A percentile compares a stretch with the other conserved stretches of the same genome.
These are phyloP conservation scores for Metschnikowia gelsemii DNA, from an alignment of 805 yeast species.

Conservation along the genomic window DNA sequence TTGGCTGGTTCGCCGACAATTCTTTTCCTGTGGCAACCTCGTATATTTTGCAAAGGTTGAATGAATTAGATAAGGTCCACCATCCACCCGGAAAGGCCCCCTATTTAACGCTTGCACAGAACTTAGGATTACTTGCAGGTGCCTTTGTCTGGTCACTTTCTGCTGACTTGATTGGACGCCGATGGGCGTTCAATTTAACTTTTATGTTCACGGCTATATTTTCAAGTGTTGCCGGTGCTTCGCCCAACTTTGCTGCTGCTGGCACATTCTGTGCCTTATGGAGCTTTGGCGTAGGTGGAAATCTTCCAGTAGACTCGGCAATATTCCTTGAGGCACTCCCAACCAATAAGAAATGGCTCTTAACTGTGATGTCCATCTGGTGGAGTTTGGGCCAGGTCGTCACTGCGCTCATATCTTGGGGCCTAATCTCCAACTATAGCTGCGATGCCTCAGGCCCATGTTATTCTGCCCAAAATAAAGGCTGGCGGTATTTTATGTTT, in stretches of 20 bases:
- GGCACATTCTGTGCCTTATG: slow-evolving; percentile 26
- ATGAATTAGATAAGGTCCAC: slow-evolving; percentile 38
- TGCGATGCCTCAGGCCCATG: slow-evolving; percentile 29
- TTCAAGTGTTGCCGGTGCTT: slow-evolving; percentile 24
- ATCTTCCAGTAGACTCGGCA: slow-evolving; percentile 28
- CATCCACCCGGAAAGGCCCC: slow-evolving; percentile 34
- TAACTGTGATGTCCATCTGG: slow-evolving; percentile 33
- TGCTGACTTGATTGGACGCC: slow-evolving; percentile 27
- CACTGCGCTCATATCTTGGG: slow-evolving; percentile 20
- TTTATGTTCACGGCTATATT: slow-evolving; percentile 27
- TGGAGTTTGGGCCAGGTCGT: slow-evolving; percentile 26
- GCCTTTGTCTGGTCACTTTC: slow-evolving; percentile 27
- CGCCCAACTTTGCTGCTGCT: slow-evolving; percentile 25
- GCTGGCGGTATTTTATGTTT: slow-evolving; percentile 59
- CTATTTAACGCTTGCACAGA: slow-evolving; percentile 40
- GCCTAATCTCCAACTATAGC: slow-evolving; percentile 17
- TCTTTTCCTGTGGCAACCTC: slow-evolving; percentile 41
- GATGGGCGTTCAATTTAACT: slow-evolving; percentile 29
- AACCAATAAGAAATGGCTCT: slow-evolving; percentile 25
- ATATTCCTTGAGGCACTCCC: slow-evolving; percentile 29
- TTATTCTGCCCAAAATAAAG: slow-evolving; percentile 47
- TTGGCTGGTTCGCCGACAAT: slow-evolving; percentile 39
- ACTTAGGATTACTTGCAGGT: slow-evolving; percentile 27
- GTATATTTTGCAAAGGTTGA: slow-evolving; percentile 31
- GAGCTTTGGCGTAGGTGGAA: slow-evolving; percentile 31